These are phyloP conservation scores for Brettanomyces bruxellensis DNA, from an alignment of 805 yeast genomes.

Conservation along the genomic window DNA sequence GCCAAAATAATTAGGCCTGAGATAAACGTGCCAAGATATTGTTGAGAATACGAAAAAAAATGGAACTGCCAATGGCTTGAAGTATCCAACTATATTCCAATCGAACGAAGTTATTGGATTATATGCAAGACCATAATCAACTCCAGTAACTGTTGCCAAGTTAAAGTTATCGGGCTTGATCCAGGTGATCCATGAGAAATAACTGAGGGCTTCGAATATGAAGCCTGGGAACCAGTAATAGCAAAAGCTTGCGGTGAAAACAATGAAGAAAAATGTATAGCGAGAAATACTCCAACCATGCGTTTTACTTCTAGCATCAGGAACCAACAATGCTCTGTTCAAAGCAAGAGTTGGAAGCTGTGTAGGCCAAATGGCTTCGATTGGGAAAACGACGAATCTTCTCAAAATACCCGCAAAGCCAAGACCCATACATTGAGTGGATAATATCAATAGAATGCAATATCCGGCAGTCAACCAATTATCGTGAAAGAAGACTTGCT, in stretches of 20 bases:
- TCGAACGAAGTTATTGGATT: conserved; percentile 56
- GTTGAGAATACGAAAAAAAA: conserved; percentile 34
- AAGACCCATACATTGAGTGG: conserved; percentile 59
- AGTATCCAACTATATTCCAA: conserved; percentile 52
- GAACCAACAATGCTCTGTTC: conserved; percentile 41
- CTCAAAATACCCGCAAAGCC: conserved; percentile 58
- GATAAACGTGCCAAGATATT: conserved; percentile 38
- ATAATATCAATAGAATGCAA: conserved; percentile 39
- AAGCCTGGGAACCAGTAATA: conserved; percentile 59
- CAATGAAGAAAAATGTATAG: conserved; percentile 36
- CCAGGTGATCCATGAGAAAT: conserved; percentile 62
- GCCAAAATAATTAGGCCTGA: conserved; percentile 49
- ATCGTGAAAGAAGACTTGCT: conserved; percentile 26
- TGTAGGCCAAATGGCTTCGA: conserved; percentile 66
- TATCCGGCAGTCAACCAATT: conserved; percentile 32
- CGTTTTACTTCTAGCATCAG: conserved; percentile 37
- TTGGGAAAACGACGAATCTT: conserved; percentile 51
- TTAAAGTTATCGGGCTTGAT: conserved; percentile 48
- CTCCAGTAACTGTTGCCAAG: conserved; percentile 61
- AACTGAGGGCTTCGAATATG: conserved; percentile 48
- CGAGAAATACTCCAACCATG: conserved; percentile 56
- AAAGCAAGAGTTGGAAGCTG: conserved; percentile 52
- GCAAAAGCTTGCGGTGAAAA: conserved; percentile 22
- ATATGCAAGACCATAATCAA: conserved; percentile 50
- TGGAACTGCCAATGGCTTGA: conserved; percentile 61